Evolutionary conservation across 225 moss, liverwort and hornwort species (phyloP), one percentile per base, ranked within the genome.

Genomic region (Asterella californica): DNA sequence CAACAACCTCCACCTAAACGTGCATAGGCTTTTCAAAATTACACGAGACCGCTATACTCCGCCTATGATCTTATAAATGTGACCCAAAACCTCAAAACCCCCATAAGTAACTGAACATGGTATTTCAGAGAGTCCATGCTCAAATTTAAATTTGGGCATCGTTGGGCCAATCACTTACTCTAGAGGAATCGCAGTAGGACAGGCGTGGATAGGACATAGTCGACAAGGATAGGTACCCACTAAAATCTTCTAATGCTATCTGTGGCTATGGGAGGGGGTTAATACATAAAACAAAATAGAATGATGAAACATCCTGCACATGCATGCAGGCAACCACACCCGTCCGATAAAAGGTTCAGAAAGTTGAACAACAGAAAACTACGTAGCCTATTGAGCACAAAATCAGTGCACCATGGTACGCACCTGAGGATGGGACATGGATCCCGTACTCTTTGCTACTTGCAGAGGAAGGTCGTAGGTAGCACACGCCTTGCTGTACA

Each of bases 391-490:
- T 22, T 37, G 25, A 53, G 1, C 15, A 2, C 70, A 7, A 70
- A 29, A 4, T 6, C 9, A 2, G 42, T 10, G 29, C 38, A 47
- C 70, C 37, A 38, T 8, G 19, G 48, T n/a, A 25, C 32, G 45
- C 72, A 91, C 96, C 88, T 94, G 89, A 72, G 94, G 96, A 84
- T 96, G 93, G 73, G 91, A 75, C 22, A 87, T 79, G 81, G 72
- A 84, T 29, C 85, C 64, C 0, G 48, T 59, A 29, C 85, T 62
- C 60, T 88, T 85, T 27, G 92, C 94, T 78, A 86, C 69, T 15
- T 88, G 61, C 6, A 82, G 64, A 15, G 96, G 96, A 78, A 93
- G 73, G 74, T 91, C 73, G 52, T 85, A 94, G 0, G 96, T 97
- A 6, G 94, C 88, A 11, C 96, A 97, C 0, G 82, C 94, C 79